Evolutionary conservation across 2,329 filamentous ascomycete species (phyloP).

Genomic region (Xylogone sp.): DNA sequence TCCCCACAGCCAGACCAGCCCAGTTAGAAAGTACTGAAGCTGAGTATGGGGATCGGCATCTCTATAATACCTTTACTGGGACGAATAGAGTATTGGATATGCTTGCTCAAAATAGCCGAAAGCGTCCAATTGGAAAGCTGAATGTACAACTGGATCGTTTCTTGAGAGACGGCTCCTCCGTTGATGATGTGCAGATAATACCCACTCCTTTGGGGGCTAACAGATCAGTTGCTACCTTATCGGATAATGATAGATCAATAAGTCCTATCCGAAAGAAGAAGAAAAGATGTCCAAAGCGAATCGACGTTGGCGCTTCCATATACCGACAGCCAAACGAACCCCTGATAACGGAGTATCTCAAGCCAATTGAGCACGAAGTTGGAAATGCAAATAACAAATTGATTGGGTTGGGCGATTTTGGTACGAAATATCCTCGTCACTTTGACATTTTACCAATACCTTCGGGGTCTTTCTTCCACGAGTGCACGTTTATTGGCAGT

Average conservation of each 20-base stretch:
- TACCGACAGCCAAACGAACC: slow-evolving; percentile 30
- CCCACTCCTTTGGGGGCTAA: not conserved
- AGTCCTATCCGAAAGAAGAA: not conserved
- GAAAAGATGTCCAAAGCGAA: slow-evolving; percentile 21
- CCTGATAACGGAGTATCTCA: slow-evolving; percentile 19
- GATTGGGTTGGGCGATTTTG: slow-evolving; percentile 55
- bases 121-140: slow-evolving; percentile 19
- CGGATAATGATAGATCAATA: not conserved
- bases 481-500: slow-evolving; percentile 54
- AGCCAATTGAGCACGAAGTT: slow-evolving; percentile 16
- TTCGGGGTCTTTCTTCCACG: slow-evolving; percentile 53
- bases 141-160: slow-evolving; percentile 35
- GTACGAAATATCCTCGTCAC: slow-evolving; percentile 56
- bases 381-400: slow-evolving; percentile 34
- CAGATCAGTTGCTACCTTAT: not conserved
- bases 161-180: slow-evolving; percentile 22
- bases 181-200: slow-evolving; percentile 10
- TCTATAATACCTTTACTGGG: slow-evolving; percentile 39
- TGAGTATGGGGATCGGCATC: slow-evolving; percentile 27
- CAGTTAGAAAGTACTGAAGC: slow-evolving; percentile 49
- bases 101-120: slow-evolving; percentile 42
- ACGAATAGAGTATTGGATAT: slow-evolving; percentile 53
- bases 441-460: slow-evolving; percentile 60
- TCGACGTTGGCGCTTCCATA: slow-evolving; percentile 26
- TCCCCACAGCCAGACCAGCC: slow-evolving; percentile 38